Evolutionary conservation across 2,329 filamentous ascomycete species (phyloP), one percentile per base, ranked within the genome.

Genomic region (Penicillium freii): DNA sequence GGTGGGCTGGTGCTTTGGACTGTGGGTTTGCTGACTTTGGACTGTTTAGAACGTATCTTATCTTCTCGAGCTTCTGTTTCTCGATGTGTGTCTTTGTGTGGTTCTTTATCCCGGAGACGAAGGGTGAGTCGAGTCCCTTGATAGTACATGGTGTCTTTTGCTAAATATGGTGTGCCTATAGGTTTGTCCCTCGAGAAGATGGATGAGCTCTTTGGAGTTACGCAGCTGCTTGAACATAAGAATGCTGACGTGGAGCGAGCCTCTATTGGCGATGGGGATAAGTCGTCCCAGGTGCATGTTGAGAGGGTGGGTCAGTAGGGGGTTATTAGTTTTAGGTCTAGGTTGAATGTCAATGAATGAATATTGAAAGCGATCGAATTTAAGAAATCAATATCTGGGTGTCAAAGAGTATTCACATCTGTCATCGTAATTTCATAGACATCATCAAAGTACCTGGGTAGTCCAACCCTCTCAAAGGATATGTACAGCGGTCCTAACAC

Each of bases 71-170:
- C 53, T 89, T 89, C 72, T 87, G 85, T 70, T 80, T 86, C 65
- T 69, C 79, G 64, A 88, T 89, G 83, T 83, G 83, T 60, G 61
- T 87, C 52, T 88, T 87, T 67, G 84, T 86, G 15, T 88, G 81
- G 78, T 85, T 87, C 77, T 81, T 86, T 60, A 81, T 89, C n/a
- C 87, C 87, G 0, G 87, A 90, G 75, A 90, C 87, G 11, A 90
- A 90, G 77, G 87, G 87, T 79, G 62, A 68, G 74, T 51, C 36
- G 29, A 4, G 4, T 36, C 5, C 44, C 23, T 17, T 38, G 21
- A 40, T 39, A 51, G 15, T n/a, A n/a, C 17, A 13, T 17, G 43
- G 13, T 19, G 33, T 11, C 11, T 42, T 7, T 55, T 33, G 38
- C 40, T 58, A 10, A 54, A 42, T 9, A 11, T 21, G 4, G 23